Conservation (phyloP, 2,329 filamentous ascomycete species). For the Zasmidium angulare region DNA sequence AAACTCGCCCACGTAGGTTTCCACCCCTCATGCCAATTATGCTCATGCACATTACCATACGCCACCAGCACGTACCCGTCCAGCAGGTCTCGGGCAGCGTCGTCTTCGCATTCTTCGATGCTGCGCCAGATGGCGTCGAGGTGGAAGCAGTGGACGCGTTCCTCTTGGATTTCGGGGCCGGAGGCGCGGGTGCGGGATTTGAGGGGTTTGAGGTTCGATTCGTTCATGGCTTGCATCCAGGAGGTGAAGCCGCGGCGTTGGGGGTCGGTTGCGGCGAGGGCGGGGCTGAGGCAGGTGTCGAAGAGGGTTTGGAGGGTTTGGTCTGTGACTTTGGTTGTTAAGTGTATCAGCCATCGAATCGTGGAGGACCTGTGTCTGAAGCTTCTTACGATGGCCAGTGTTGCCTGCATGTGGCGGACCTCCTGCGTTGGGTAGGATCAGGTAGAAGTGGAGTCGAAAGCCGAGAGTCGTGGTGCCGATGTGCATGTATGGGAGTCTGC, state of each 20-base stretch:
- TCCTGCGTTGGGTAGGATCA: constrained; percentile 19
- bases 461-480: constrained; percentile 21
- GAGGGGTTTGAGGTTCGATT: constrained; percentile 22
- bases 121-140: constrained; percentile 18
- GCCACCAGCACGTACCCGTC: constrained; percentile 10
- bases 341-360: constrained; percentile 12
- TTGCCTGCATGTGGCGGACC: constrained; percentile 9
- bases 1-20: constrained; percentile 9
- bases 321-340: constrained; percentile 2
- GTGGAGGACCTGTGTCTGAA: neutral
- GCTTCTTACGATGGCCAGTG: constrained; percentile 5
- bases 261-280: constrained; percentile 19
- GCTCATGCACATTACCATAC: constrained; percentile 8
- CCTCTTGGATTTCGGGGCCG: constrained; percentile 14
- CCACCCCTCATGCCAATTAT: constrained; percentile 11
- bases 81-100: constrained; percentile 6
- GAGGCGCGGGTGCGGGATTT: constrained; percentile 16
- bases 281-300: constrained; percentile 18
- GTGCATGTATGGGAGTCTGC: constrained; percentile 22
- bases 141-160: constrained; percentile 21
- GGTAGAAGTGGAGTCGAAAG: constrained; percentile 24
- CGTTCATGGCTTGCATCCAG: constrained; percentile 25
- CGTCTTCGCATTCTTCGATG: constrained; percentile 14
- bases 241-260: constrained; percentile 14
- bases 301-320: constrained; percentile 17